These are phyloP conservation scores for Plasmodium vinckei DNA, from an alignment of 169 alveolate genomes.

Conservation along the genomic window DNA sequence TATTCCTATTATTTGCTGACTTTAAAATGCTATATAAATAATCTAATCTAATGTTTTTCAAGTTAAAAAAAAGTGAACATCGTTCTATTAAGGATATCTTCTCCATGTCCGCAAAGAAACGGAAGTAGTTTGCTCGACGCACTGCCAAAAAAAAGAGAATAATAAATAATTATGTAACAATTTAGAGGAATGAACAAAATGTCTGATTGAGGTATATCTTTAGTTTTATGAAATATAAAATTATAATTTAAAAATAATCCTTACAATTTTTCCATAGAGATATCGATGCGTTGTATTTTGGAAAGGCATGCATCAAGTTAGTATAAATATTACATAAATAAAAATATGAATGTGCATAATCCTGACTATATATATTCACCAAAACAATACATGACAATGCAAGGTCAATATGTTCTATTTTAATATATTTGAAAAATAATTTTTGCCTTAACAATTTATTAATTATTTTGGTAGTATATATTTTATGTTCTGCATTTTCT, in stretches of 20 bases:
- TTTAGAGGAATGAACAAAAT: not conserved
- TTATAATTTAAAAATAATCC: not conserved
- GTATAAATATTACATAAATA: slow-evolving; percentile 7
- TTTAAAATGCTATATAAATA: slow-evolving; percentile 26
- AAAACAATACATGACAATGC: slow-evolving; percentile 37
- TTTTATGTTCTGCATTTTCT: not conserved
- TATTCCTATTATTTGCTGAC: slow-evolving; percentile 64
- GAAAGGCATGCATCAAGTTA: slow-evolving; percentile 5
- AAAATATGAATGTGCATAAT: slow-evolving; percentile 21
- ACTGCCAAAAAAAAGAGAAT: not conserved
- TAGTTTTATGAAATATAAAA: not conserved
- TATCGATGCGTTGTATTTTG: slow-evolving; percentile 32
- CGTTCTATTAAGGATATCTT: slow-evolving; percentile 31
- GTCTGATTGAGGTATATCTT: not conserved
- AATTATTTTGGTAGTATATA: slow-evolving; percentile 7
- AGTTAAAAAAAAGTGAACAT: slow-evolving; percentile 14
- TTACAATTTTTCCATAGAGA: slow-evolving; percentile 36
- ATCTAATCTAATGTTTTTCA: slow-evolving; percentile 31
- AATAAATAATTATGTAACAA: not conserved
- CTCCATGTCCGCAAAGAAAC: slow-evolving; percentile 47
- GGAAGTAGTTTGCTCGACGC: slow-evolving; percentile 46
- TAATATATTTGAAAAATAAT: slow-evolving; percentile 30
- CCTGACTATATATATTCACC: slow-evolving; percentile 7
- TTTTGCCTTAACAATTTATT: slow-evolving; percentile 36
- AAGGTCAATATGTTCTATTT: slow-evolving; percentile 22